These are phyloP conservation scores for Yamadazyma tumulicola DNA, from an alignment of 805 yeast genomes.

Conservation along the genomic window DNA sequence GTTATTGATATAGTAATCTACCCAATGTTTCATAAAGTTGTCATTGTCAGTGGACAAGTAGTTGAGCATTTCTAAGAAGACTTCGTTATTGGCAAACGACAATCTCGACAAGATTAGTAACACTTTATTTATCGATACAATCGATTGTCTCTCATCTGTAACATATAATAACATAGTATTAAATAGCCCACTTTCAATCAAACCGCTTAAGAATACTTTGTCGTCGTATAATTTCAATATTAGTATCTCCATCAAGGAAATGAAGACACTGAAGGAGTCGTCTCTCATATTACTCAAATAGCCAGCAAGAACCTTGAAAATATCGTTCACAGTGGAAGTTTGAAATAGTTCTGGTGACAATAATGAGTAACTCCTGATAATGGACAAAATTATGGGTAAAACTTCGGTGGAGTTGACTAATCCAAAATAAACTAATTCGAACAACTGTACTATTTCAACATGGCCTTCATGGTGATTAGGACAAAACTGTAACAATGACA, in stretches of 20 bases:
- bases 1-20: conserved; percentile 45
- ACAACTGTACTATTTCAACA: conserved; percentile 39
- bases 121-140: conserved; percentile 36
- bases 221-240: conserved; percentile 27
- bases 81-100: conserved; percentile 30
- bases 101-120: conserved; percentile 36
- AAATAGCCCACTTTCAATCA: conserved; percentile 45
- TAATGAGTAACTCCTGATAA: conserved; percentile 61
- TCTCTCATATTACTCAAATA: conserved; percentile 64
- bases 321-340: conserved; percentile 32
- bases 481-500: conserved; percentile 59
- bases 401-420: conserved; percentile 72
- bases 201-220: conserved; percentile 23
- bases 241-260: conserved; percentile 52
- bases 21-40: conserved; percentile 32
- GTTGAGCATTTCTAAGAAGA: conserved; percentile 31
- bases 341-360: conserved; percentile 40
- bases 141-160: conserved; percentile 41
- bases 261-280: conserved; percentile 57
- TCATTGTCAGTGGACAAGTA: conserved; percentile 21
- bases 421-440: conserved; percentile 54
- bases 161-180: conserved; percentile 39
- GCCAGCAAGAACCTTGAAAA: conserved; percentile 49
- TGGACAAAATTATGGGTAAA: conserved; percentile 57
- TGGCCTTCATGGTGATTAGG: conserved; percentile 31